A percentile compares a stretch with the other conserved stretches of the same genome.
These are phyloP conservation scores for Zygoascus tannicola DNA, from an alignment of 805 yeast genomes.

Conservation along the genomic window DNA sequence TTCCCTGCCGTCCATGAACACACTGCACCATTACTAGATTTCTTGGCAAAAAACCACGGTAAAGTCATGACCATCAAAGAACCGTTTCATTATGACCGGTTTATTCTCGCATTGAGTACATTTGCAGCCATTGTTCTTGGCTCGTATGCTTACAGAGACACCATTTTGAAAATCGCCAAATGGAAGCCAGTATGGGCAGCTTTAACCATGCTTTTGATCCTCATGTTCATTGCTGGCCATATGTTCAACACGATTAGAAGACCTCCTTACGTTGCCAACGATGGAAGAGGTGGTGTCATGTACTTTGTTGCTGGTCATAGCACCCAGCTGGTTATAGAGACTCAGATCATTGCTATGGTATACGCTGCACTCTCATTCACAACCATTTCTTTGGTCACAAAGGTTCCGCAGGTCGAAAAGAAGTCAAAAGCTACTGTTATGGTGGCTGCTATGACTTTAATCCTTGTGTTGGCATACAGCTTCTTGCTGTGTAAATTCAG, in stretches of 20 bases:
- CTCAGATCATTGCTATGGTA: constrained; percentile 69
- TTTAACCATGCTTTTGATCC: constrained; percentile 47
- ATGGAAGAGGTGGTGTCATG: constrained; percentile 33
- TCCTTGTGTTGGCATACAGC: constrained; percentile 52
- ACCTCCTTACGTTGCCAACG: constrained; percentile 43
- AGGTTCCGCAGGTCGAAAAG: constrained; percentile 42
- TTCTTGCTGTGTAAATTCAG: constrained; percentile 56
- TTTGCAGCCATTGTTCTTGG: constrained; percentile 7
- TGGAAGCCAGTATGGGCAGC: constrained; percentile 67
- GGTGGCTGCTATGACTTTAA: constrained; percentile 35
- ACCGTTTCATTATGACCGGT: constrained; percentile 26
- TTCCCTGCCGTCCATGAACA: constrained; percentile 25
- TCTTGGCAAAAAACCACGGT: constrained; percentile 17
- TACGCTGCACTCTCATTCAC: constrained; percentile 61
- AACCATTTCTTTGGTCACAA: constrained; percentile 48
- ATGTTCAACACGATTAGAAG: constrained; percentile 87
- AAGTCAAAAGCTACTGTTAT: constrained; percentile 41
- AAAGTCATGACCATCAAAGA: constrained; percentile 22
- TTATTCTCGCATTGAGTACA: constrained; percentile 12
- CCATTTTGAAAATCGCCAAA: constrained; percentile 29
- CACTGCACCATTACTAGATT: constrained; percentile 12
- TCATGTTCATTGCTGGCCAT: constrained; percentile 77
- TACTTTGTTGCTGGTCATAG: constrained; percentile 63
- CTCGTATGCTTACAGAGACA: constrained; percentile 1
- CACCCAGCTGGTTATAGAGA: constrained; percentile 76